Evolutionary conservation across 306 rosid genomes (phyloP), one percentile per base, ranked within the genome.

Genomic region (Sicyos edulis): DNA sequence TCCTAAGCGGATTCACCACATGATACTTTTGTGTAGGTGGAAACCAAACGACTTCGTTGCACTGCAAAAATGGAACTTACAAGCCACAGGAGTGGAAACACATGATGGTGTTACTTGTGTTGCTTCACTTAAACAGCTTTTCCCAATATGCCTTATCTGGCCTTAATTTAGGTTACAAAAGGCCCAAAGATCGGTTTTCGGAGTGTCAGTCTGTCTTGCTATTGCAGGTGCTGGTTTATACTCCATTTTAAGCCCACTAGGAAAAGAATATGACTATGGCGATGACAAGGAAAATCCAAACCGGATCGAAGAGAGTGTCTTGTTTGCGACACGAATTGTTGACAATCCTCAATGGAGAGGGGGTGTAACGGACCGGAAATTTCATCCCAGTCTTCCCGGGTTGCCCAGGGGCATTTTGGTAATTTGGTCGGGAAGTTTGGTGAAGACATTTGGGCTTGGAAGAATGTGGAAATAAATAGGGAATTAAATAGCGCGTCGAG

Each of bases 101-200:
- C 70, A 79, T 85, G 77, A 78, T 79, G 86, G 84, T 78, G 54
- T 81, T 82, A 20, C 78, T 88, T 66, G 70, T 71, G 20, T 79
- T 88, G 45, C 90, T 85, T 65, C 88, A 88, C 81, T 67, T 85
- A 24, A 84, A 83, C 75, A 83, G 90, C 79, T 77, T 88, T 82
- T 83, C 88, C 71, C 88, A 84, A 24, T 85, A 85, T 82, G 88
- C 90, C n/a, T 75, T 88, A 44, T 85, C 88, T 55, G 75, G 80
- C 71, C 89, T 88, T 59, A 88, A 85, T 77, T 82, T 80, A 78
- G 82, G 89, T 54, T 80, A 72, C 62, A 78, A 72, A 56, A 69
- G 80, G 70, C 78, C 84, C 4, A 78, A 24, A 80, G 92, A 13
- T 85, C 92, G 45, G 73, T 65, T 73, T 54, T 29, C 8, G 89